These are phyloP conservation scores for Cucurbita argyrosperma DNA, from an alignment of 306 rosid genomes.

Conservation along the genomic window DNA sequence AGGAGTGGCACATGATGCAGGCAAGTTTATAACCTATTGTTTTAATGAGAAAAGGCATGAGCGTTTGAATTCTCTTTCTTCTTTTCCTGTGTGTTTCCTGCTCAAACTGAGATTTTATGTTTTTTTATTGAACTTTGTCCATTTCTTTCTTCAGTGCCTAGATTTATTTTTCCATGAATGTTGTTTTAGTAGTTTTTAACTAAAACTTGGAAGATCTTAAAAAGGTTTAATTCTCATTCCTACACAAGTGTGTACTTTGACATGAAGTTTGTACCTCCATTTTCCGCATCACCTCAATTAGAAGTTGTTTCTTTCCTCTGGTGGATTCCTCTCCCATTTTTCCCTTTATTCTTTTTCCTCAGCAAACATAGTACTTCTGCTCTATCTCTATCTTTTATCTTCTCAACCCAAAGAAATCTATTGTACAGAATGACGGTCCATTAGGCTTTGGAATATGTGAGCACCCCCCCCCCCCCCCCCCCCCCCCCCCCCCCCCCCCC, in stretches of 20 bases:
- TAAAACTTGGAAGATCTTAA: neutral
- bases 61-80: conserved; percentile 5
- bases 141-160: neutral
- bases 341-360: neutral
- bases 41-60: conserved; percentile 8
- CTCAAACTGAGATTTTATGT: neutral
- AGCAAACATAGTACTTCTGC: neutral
- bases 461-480: neutral
- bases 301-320: neutral
- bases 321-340: neutral
- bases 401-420: neutral
- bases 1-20: conserved; percentile 99
- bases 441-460: conserved; percentile 7
- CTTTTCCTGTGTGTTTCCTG: neutral
- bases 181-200: neutral
- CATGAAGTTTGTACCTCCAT: neutral
- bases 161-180: neutral
- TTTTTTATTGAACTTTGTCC: neutral
- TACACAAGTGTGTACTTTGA: neutral
- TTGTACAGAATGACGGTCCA: neutral
- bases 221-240: neutral
- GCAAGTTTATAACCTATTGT: conserved; percentile 26
- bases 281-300: neutral
- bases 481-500: neutral
- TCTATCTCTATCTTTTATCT: neutral